These are phyloP conservation scores for Mentha longifolia DNA, from an alignment of 257 asterid genomes.

Conservation along the genomic window DNA sequence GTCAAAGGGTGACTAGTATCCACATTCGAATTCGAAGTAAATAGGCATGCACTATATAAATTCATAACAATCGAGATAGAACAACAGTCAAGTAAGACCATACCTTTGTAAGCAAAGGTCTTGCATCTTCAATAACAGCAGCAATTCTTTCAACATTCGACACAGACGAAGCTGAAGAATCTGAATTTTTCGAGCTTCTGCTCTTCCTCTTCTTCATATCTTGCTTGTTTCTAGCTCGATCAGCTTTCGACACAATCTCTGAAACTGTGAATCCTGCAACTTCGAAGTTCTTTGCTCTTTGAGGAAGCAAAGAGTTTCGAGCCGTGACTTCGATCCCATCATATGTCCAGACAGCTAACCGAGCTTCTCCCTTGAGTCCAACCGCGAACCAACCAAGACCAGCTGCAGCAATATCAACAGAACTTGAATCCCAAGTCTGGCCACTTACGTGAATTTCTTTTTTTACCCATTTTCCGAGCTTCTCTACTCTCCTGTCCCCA, in stretches of 20 bases:
- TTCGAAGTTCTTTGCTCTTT: slow-evolving; percentile 64
- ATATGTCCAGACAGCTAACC: slow-evolving; percentile 73
- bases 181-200: slow-evolving; percentile 17
- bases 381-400: slow-evolving; percentile 95
- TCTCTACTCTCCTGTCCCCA: slow-evolving; percentile 62
- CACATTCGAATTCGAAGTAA: neutral
- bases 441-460: slow-evolving; percentile 65
- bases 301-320: slow-evolving; percentile 76
- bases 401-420: slow-evolving; percentile 68
- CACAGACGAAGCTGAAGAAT: slow-evolving; percentile 18
- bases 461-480: slow-evolving; percentile 81
- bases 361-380: slow-evolving; percentile 81
- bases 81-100: slow-evolving; percentile 36
- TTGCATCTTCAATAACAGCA: slow-evolving; percentile 78
- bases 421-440: slow-evolving; percentile 71
- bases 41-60: neutral
- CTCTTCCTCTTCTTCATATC: slow-evolving; percentile 47
- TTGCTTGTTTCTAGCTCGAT: slow-evolving; percentile 52
- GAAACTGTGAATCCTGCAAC: slow-evolving; percentile 85
- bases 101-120: slow-evolving; percentile 87
- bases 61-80: neutral
- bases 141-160: slow-evolving; percentile 57
- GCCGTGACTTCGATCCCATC: slow-evolving; percentile 69
- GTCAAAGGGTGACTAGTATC: neutral
- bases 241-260: slow-evolving; percentile 75